These are phyloP conservation scores for Cladosporium sp. DNA, from an alignment of 2,329 filamentous ascomycete genomes.

Conservation along the genomic window DNA sequence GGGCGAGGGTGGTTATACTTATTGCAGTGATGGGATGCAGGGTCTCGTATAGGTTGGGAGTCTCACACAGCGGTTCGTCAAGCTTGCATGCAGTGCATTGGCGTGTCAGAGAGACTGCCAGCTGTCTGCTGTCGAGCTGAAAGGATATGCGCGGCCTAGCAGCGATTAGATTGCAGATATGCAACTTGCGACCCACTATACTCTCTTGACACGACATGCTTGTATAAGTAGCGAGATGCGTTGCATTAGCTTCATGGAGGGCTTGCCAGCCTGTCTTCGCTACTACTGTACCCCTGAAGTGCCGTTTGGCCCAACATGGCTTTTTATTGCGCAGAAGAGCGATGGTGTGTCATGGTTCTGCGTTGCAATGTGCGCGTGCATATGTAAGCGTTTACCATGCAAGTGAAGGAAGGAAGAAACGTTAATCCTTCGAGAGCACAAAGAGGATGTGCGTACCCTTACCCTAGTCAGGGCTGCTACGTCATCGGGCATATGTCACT, in stretches of 20 bases:
- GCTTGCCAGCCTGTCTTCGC: background rate
- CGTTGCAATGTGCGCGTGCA: background rate
- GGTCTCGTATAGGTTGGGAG: background rate
- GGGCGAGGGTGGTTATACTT: background rate
- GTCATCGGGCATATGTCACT: constrained; percentile 3
- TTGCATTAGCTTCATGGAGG: background rate
- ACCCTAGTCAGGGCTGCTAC: background rate
- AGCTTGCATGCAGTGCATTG: background rate
- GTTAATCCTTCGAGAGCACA: background rate
- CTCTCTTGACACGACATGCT: background rate
- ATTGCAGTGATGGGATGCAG: background rate
- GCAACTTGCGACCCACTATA: background rate
- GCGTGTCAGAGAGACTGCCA: background rate
- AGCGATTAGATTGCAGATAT: background rate
- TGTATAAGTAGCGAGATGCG: background rate
- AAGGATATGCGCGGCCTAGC: background rate
- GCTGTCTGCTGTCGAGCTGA: background rate
- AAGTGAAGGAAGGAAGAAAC: background rate
- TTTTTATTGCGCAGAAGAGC: background rate
- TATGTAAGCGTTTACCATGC: background rate
- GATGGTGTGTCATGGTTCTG: background rate
- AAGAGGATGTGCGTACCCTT: background rate
- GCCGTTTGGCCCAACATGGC: background rate
- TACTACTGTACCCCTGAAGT: background rate
- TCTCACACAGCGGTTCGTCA: background rate